phyloP scores from a whole-genome alignment of 1,284 basidiomycete species.

The Puccinia brachypodii region DNA sequence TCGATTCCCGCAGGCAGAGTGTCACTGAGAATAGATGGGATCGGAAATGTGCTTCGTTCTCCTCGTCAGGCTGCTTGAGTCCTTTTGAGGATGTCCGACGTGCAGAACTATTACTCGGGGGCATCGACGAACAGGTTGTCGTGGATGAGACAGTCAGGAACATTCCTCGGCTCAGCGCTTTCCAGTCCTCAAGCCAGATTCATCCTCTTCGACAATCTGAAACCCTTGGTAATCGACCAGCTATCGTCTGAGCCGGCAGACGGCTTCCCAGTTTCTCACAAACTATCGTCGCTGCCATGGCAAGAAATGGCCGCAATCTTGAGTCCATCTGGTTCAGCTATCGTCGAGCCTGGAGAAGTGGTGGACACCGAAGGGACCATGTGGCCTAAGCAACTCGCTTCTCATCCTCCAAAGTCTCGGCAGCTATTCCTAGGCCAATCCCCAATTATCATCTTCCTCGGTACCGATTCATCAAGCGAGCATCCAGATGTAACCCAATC shows the following conservation, averaged over 20 bases:
- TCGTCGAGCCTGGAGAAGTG: not conserved
- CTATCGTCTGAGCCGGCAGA: not conserved
- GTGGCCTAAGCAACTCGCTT: slow-evolving; percentile 14
- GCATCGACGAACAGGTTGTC: slow-evolving; percentile 81
- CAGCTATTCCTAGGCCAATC: not conserved
- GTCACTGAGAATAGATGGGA: not conserved
- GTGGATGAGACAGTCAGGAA: slow-evolving; percentile 73
- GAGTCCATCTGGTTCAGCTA: not conserved
- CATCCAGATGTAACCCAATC: not conserved
- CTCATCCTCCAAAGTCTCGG: not conserved
- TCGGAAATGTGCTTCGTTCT: not conserved
- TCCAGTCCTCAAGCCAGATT: slow-evolving; percentile 67
- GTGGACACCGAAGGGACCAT: slow-evolving; percentile 9
- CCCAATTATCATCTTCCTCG: slow-evolving; percentile 29
- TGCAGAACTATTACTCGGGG: slow-evolving; percentile 69
- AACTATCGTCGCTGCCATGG: slow-evolving; percentile 17
- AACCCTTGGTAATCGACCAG: slow-evolving; percentile 63
- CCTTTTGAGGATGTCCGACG: not conserved
- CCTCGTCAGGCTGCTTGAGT: not conserved
- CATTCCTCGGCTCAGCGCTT: slow-evolving; percentile 70
- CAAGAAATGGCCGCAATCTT: not conserved
- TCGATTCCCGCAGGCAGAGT: too few relatives aligned
- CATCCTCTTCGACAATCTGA: slow-evolving; percentile 70
- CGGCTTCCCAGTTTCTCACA: not conserved
- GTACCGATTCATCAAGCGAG: not conserved